Conservation (phyloP, 2,329 filamentous ascomycete species). For the Basipetospora chlamydospora region DNA sequence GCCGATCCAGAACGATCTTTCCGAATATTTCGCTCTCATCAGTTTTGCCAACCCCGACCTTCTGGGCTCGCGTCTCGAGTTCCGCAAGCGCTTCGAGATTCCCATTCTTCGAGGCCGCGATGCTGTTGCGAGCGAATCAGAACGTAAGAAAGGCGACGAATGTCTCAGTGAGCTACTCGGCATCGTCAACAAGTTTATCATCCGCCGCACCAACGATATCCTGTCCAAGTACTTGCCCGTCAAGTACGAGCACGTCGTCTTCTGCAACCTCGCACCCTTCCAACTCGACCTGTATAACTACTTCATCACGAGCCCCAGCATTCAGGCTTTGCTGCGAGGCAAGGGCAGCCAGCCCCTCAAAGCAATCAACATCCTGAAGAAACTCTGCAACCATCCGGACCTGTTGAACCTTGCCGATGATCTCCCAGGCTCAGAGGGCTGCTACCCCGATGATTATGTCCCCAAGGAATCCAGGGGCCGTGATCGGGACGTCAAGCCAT, state of each 20-base stretch:
- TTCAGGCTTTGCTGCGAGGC: constrained; percentile 77
- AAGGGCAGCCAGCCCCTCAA: constrained; percentile 95
- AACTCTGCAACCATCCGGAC: constrained; percentile 96
- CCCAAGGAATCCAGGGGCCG: constrained; percentile 77
- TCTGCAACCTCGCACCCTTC: constrained; percentile 88
- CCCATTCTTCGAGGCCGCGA: constrained; percentile 87
- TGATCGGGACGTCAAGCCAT: constrained; percentile 82
- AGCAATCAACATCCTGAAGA: constrained; percentile 92
- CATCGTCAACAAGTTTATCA: constrained; percentile 96
- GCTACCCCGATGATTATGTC: constrained; percentile 75
- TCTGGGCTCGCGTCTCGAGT: constrained; percentile 76
- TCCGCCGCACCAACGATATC: constrained; percentile 93
- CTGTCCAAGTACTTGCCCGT: constrained; percentile 93
- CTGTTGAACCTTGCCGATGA: constrained; percentile 72
- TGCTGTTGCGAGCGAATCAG: constrained; percentile 71
- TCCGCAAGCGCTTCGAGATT: constrained; percentile 85
- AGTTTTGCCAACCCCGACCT: constrained; percentile 94
- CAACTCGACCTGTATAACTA: constrained; percentile 91
- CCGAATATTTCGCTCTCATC: constrained; percentile 89
- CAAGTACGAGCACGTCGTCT: constrained; percentile 98
- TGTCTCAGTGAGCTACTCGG: constrained; percentile 66
- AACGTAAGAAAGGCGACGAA: constrained; percentile 71
- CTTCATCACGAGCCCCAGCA: constrained; percentile 90
- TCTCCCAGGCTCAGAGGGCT: constrained; percentile 70
- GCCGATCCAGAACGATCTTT: constrained; percentile 96